phyloP scores from a whole-genome alignment of 495 filamentous ascomycete species.

The Penicillium paxilli region DNA sequence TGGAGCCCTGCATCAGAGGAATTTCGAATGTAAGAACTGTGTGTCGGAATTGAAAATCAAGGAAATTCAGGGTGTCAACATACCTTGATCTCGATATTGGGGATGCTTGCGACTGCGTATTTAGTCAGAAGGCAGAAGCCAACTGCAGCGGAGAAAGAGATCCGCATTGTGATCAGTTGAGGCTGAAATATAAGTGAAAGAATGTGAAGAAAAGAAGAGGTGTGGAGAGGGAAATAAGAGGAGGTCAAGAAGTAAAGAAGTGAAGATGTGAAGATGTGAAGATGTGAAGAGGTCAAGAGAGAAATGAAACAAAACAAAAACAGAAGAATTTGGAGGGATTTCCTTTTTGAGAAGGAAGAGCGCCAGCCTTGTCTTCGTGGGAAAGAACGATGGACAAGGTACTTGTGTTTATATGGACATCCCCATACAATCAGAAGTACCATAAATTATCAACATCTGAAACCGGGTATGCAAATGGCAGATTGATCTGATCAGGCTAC shows the following conservation, averaged over 20 bases:
- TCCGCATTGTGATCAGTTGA: neutral
- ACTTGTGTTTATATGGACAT: too few relatives aligned
- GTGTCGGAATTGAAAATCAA: neutral
- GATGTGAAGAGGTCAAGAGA: neutral
- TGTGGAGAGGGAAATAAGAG: neutral
- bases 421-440: too few relatives aligned
- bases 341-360: too few relatives aligned
- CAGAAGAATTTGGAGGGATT: too few relatives aligned
- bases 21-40: neutral
- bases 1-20: constrained; percentile 51
- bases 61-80: neutral
- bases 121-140: neutral
- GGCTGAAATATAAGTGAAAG: neutral
- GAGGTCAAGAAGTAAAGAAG: neutral
- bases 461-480: too few relatives aligned
- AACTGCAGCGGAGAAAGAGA: neutral
- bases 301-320: too few relatives aligned
- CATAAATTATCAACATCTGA: too few relatives aligned
- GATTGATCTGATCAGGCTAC: too few relatives aligned
- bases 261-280: neutral
- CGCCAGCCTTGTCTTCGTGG: too few relatives aligned
- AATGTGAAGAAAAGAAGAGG: neutral
- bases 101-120: neutral
- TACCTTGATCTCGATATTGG: neutral
- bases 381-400: too few relatives aligned